Base-by-base conservation (phyloP, 2,329 filamentous ascomycete species). In the Neofusicoccum parvum region DNA sequence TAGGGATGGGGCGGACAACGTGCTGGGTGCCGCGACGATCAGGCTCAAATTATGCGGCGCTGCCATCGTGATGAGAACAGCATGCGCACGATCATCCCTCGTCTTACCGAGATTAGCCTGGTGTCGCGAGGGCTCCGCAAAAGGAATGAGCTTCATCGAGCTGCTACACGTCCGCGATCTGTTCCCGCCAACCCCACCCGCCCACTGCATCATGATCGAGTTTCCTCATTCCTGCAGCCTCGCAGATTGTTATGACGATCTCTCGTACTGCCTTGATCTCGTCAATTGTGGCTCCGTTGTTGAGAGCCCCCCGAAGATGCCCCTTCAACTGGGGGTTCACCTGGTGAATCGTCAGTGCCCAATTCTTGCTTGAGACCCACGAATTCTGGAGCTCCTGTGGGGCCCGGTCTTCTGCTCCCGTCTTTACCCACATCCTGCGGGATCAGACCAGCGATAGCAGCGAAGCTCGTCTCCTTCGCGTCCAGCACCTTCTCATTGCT, bases 311-410 rank as follows among this genome's bases (percentile, higher is more conserved):
- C 68, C 77, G 79, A 15, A 85, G 75, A 73, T 86, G 84, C 4
- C 83, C 83, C 68, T 85, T 85, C 53, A 85, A 72, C 68, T 85
- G 83, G 5, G 82, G 80, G 66, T 85, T 85, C 17, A 84, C 79
- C 81, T 82, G 12, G 12, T 20, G 65, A 60, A 15, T 34, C 17
- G 41, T 64, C 17, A 64, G 60, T 15, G 15, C 20, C n/a, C 11
- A 5, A 12, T 41, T 12, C 17, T 23, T 27, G 12, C 2, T 15
- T 36, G 14, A 37, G 14, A 17, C 15, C 15, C 15, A 37, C n/a
- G 14, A 37, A 5, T 17, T 23, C 12, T 56, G 51, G 17, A 12
- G 43, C 43, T n/a, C 7, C 43, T 17, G 43, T 17, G n/a, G 17
- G 53, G 17, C 5, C 20, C 54, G 5, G 27, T 32, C 27, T 5